These are phyloP conservation scores for Monosporozyma aerobia DNA, from an alignment of 805 yeast genomes.

Conservation along the genomic window DNA sequence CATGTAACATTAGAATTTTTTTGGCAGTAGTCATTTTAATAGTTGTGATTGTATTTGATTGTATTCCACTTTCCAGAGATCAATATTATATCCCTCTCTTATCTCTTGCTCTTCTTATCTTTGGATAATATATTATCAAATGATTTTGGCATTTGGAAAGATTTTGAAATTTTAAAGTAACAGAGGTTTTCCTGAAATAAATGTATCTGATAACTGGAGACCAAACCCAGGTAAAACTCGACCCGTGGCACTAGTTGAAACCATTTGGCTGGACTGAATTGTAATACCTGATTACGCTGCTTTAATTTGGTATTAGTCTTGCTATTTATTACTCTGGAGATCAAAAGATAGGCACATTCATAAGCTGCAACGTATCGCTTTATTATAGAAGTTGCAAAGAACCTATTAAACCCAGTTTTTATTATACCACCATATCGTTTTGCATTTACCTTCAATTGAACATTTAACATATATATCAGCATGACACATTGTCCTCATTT, in stretches of 20 bases:
- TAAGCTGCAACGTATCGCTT: background rate
- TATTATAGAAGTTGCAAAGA: background rate
- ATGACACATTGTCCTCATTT: conserved; percentile 29
- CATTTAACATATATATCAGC: background rate
- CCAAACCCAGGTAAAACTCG: background rate
- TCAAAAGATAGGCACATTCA: background rate
- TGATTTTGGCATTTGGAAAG: background rate
- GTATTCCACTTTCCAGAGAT: background rate
- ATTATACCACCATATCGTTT: background rate
- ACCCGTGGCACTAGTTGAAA: background rate
- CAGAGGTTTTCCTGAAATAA: background rate
- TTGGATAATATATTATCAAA: background rate
- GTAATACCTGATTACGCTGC: background rate
- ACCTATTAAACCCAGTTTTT: no score
- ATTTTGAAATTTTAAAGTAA: background rate
- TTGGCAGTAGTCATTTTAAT: conserved; percentile 1
- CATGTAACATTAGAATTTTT: conserved; percentile 80
- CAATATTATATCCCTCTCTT: background rate
- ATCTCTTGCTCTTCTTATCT: no score
- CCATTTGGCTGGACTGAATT: background rate
- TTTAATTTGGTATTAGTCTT: background rate
- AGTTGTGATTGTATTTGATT: background rate
- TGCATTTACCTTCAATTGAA: background rate
- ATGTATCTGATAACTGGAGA: background rate
- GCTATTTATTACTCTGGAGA: background rate